Evolutionary conservation across 2,329 filamentous ascomycete species (phyloP), one percentile per base, ranked within the genome.

Genomic region (Arthrocladium fulminans): DNA sequence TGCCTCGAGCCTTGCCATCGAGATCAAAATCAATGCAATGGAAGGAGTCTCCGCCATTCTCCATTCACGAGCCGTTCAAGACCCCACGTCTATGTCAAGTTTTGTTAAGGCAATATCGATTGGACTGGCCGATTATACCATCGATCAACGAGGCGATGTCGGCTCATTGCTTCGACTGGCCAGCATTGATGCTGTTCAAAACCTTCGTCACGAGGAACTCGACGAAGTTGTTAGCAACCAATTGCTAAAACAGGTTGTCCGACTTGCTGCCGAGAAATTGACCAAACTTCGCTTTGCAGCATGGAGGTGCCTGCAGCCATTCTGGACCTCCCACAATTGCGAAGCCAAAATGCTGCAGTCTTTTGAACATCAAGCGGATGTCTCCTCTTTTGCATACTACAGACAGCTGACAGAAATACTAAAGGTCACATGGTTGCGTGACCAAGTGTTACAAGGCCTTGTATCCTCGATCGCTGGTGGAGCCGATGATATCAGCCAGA

Each of bases 81-180:
- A 42, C 8, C 4, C 37, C 9, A 19, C 27, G 15, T 51, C 62
- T 62, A 52, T 57, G 67, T 68, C 62, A 35, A 60, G 51, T 30
- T 30, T 43, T 22, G 23, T 35, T 12, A 53, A 54, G 6, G 58
- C 63, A 45, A 56, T 71, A 20, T 48, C 64, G 2, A 48, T 49
- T 1, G 70, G 69, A 30, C 67, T 98, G 23, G 84, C 90, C 55
- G 89, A 98, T 62, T 97, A 97, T 61, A 94, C 87, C 0, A 89
- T 87, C 2, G 90, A 87, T 56, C 83, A 89, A 12, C 76, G 88
- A 49, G 92, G 92, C 13, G 92, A 98, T 60, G 77, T 97, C 42
- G 92, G 92, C 3, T 94, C 89, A 0, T 78, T 89, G 45, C 84
- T 94, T 3, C 78, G 92, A 2, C 71, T 90, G 3, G 84, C 89